Conservation (phyloP, 2,329 filamentous ascomycete genomes). For the Cucurbitaria berberidis region DNA sequence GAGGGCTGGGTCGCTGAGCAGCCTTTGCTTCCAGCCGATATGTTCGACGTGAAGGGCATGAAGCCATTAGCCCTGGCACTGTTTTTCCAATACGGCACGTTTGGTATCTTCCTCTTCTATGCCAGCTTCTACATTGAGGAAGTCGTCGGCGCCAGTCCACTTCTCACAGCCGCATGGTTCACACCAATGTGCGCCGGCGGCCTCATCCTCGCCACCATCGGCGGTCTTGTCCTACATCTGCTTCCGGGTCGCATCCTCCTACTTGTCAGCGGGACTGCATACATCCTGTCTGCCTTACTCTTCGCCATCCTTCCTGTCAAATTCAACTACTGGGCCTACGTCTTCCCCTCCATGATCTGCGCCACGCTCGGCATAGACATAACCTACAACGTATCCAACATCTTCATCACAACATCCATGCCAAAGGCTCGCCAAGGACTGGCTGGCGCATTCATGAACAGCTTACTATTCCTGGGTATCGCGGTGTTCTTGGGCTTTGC, state of each 20-base stretch:
- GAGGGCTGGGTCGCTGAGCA: conserved; percentile 73
- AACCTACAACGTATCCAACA: conserved; percentile 48
- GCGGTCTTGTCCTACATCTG: conserved; percentile 45
- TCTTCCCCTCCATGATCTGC: conserved; percentile 53
- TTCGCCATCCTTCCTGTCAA: conserved; percentile 43
- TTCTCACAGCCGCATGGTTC: conserved; percentile 45
- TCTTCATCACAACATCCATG: conserved; percentile 47
- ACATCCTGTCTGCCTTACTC: conserved; percentile 39
- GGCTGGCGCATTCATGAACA: conserved; percentile 47
- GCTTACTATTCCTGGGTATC: conserved; percentile 46
- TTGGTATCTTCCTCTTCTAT: conserved; percentile 49
- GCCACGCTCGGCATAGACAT: conserved; percentile 48
- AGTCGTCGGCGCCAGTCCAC: conserved; percentile 35
- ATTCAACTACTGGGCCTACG: conserved; percentile 47
- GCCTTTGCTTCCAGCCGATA: conserved; percentile 71
- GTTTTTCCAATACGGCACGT: conserved; percentile 55
- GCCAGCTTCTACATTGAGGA: conserved; percentile 47
- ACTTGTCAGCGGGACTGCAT: conserved; percentile 39
- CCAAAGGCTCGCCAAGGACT: conserved; percentile 44
- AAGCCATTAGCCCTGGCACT: conserved; percentile 41
- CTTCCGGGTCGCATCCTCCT: conserved; percentile 43
- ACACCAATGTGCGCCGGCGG: conserved; percentile 47
- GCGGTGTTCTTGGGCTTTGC: conserved; percentile 45
- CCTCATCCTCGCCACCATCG: conserved; percentile 41
- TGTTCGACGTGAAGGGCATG: conserved; percentile 75